Base-by-base conservation (phyloP, 805 yeast species). In the Cyberlindnera samutprakarnensis region DNA sequence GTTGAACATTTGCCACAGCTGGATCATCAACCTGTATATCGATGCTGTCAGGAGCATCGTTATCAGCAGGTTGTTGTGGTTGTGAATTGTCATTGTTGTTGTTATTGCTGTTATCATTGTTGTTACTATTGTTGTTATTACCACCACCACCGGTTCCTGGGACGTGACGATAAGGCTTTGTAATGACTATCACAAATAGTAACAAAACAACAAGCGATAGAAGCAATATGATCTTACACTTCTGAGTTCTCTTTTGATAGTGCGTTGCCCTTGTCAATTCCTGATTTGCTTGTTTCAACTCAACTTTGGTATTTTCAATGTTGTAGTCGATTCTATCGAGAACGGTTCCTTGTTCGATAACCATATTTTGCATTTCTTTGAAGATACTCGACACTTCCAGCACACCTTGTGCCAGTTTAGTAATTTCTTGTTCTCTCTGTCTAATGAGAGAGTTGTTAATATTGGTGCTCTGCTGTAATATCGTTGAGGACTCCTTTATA, bases 261-360 rank as follows among this genome's bases (percentile, higher is more conserved):
- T 64, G 59, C 27, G 81, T 77, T 0, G 96, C 96, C 44, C 75
- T 68, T 8, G 68, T 64, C 39, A 92, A 62, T 57, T 92, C 92
- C 39, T 74, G 72, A 38, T 83, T 84, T 0, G 96, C 92, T 23
- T 67, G 69, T 47, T 78, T 75, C 37, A 90, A 70, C 42, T 86
- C 81, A 22, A 73, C 73, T 3, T 74, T 79, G n/a, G 95, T 80
- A 38, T 76, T 77, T 39, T 80, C 81, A 37, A 92, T 61, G 52
- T 92, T 92, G 55, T 90, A 92, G 57, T 90, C 98, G 35, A 92
- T 90, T 44, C 96, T 65, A 57, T 92, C 98, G 38, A 92, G 66
- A 27, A 92, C 70, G 0, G 96, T 85, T 1, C 98, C 98, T 58
- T 92, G 98, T 49, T 92, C 97, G 35, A 92, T 81, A 26, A 92